Percentiles rank a stretch among this genome's conserved stretches.
Conservation (phyloP, 306 rosid genomes). For the Leucaena leucocephala region DNA sequence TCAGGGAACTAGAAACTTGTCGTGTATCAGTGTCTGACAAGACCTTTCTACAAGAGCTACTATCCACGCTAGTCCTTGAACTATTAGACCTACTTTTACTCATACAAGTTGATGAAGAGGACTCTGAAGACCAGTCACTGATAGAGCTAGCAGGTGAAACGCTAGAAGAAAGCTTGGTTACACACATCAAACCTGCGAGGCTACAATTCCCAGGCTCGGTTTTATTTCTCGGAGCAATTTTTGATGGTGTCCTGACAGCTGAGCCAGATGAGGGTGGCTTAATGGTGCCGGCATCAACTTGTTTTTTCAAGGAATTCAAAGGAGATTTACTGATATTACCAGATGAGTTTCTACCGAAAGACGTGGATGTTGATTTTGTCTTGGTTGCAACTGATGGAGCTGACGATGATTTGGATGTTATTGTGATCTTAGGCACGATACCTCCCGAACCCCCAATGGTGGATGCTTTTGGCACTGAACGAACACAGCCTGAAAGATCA, state of each 20-base stretch:
- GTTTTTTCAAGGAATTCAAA: constrained; percentile 48
- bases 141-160: constrained; percentile 84
- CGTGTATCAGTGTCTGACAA: constrained; percentile 49
- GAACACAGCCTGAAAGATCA: constrained; percentile 59
- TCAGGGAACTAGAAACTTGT: constrained; percentile 44
- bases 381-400: constrained; percentile 52
- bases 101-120: constrained; percentile 60
- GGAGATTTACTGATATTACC: constrained; percentile 51
- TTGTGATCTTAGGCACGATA: constrained; percentile 44
- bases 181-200: constrained; percentile 47
- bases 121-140: constrained; percentile 91
- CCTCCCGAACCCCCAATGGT: constrained; percentile 46
- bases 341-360: constrained; percentile 50
- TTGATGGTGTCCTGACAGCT: constrained; percentile 55
- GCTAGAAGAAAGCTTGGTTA: constrained; percentile 58
- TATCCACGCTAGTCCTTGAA: constrained; percentile 71
- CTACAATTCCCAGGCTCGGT: constrained; percentile 48
- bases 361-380: constrained; percentile 50
- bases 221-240: constrained; percentile 48
- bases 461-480: constrained; percentile 52
- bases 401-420: constrained; percentile 47
- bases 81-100: constrained; percentile 49
- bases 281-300: constrained; percentile 41
- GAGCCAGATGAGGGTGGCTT: constrained; percentile 54
- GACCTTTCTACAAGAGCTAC: constrained; percentile 50